Conservation (phyloP, 192 early-diverging fungal genomes). For the Backusella morwellensis region DNA sequence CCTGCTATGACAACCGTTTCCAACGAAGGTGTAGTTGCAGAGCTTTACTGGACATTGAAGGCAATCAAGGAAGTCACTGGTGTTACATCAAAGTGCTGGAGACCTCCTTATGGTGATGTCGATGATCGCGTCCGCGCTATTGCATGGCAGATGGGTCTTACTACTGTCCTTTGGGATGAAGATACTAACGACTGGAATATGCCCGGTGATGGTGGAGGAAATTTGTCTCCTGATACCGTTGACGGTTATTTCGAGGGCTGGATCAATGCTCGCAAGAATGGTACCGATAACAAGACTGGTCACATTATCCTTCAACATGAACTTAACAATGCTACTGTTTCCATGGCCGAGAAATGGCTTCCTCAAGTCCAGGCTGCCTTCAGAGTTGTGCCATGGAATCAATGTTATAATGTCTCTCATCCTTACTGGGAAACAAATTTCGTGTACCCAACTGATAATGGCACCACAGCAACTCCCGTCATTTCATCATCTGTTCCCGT, state of each 20-base stretch:
- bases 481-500: not conserved
- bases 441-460: slow-evolving; percentile 28
- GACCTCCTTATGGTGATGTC: slow-evolving; percentile 56
- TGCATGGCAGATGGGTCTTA: slow-evolving; percentile 37
- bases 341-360: slow-evolving; percentile 43
- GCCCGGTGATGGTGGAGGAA: slow-evolving; percentile 31
- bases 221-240: slow-evolving; percentile 32
- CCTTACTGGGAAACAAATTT: slow-evolving; percentile 39
- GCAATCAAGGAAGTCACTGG: slow-evolving; percentile 50
- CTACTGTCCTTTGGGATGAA: slow-evolving; percentile 33
- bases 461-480: not conserved
- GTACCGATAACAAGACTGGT: slow-evolving; percentile 28
- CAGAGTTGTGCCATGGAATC: slow-evolving; percentile 34
- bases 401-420: slow-evolving; percentile 33
- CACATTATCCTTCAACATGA: slow-evolving; percentile 45
- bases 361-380: slow-evolving; percentile 35
- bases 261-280: slow-evolving; percentile 23
- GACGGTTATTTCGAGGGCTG: slow-evolving; percentile 26
- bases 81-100: slow-evolving; percentile 42
- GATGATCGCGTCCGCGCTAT: slow-evolving; percentile 52
- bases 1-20: slow-evolving; percentile 45
- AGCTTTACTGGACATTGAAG: slow-evolving; percentile 45
- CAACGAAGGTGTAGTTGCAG: slow-evolving; percentile 53
- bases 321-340: slow-evolving; percentile 39
- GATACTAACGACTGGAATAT: slow-evolving; percentile 50